These are phyloP conservation scores for Plasmodium vivax DNA, from an alignment of 169 alveolate species.

Conservation along the genomic window DNA sequence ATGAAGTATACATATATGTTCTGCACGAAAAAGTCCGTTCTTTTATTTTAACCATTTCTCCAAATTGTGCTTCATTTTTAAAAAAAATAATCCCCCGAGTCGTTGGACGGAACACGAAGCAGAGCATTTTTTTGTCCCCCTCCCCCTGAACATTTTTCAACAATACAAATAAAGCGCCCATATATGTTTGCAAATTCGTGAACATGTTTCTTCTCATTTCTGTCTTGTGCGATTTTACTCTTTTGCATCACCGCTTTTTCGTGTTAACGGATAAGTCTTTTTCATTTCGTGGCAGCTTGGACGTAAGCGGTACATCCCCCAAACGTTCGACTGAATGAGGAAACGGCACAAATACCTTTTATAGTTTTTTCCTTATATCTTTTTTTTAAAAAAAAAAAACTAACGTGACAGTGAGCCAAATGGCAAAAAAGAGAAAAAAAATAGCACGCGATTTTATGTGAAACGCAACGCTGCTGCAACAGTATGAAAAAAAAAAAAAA, in stretches of 20 bases:
- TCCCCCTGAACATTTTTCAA: background rate
- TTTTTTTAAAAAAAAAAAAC: background rate
- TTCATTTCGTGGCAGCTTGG: background rate
- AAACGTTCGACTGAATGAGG: background rate
- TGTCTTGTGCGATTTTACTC: background rate
- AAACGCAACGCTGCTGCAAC: too few relatives aligned
- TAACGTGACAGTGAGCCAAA: background rate
- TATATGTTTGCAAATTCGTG: background rate
- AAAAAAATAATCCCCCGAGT: background rate
- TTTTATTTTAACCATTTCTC: background rate
- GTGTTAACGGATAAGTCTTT: background rate
- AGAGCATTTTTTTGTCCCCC: background rate
- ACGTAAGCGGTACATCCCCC: background rate
- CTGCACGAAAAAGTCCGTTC: background rate
- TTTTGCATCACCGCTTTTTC: background rate
- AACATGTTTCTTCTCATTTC: background rate
- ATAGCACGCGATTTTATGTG: background rate
- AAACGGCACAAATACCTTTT: background rate
- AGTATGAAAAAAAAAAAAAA: background rate
- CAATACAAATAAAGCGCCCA: background rate
- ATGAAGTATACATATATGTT: background rate
- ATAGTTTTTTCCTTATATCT: background rate
- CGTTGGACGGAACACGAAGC: background rate
- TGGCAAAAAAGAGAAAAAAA: background rate
- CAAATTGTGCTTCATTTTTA: background rate